phyloP scores from a whole-genome alignment of 768 basidiomycete genomes.

The Lactifluus pinguis region DNA sequence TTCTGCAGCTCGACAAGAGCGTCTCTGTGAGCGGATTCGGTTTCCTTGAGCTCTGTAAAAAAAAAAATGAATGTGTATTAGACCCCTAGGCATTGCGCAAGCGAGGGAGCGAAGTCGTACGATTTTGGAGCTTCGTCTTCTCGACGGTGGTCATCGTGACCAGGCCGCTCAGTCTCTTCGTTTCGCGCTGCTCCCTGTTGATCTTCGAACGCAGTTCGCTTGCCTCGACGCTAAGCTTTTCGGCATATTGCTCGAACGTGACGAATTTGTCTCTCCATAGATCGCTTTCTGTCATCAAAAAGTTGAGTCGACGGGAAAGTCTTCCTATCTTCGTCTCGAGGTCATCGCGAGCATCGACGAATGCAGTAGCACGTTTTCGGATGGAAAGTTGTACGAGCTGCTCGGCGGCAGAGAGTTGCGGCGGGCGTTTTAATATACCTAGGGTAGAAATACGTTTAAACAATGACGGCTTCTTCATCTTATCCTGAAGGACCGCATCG shows the following conservation, averaged over 20 bases:
- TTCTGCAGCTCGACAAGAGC: conserved; percentile 72
- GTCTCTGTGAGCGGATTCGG: conserved; percentile 71
- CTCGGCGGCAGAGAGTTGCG: conserved; percentile 59
- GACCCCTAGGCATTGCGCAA: neutral
- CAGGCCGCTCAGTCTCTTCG: conserved; percentile 72
- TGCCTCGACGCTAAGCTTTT: conserved; percentile 81
- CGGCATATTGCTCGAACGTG: conserved; percentile 89
- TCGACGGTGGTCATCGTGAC: conserved; percentile 71
- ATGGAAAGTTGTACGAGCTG: conserved; percentile 82
- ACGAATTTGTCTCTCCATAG: conserved; percentile 92
- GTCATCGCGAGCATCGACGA: conserved; percentile 89
- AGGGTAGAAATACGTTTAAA: conserved; percentile 78
- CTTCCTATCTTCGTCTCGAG: conserved; percentile 91
- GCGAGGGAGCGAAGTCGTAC: conserved; percentile 37
- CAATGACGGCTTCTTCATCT: conserved; percentile 86
- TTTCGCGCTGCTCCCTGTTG: conserved; percentile 85
- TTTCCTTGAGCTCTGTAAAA: conserved; percentile 64
- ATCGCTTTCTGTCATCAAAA: conserved; percentile 85
- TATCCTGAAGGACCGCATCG: conserved; percentile 78
- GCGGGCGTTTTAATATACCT: conserved; percentile 58
- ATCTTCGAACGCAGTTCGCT: conserved; percentile 79
- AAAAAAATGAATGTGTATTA: neutral
- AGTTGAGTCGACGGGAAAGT: conserved; percentile 75
- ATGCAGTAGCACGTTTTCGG: conserved; percentile 87
- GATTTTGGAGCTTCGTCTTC: conserved; percentile 66